Percentiles rank a stretch among this genome's conserved stretches.
Evolutionary conservation across 23 red algal genomes (phyloP).

Genomic region (Gracilariopsis chorda): DNA sequence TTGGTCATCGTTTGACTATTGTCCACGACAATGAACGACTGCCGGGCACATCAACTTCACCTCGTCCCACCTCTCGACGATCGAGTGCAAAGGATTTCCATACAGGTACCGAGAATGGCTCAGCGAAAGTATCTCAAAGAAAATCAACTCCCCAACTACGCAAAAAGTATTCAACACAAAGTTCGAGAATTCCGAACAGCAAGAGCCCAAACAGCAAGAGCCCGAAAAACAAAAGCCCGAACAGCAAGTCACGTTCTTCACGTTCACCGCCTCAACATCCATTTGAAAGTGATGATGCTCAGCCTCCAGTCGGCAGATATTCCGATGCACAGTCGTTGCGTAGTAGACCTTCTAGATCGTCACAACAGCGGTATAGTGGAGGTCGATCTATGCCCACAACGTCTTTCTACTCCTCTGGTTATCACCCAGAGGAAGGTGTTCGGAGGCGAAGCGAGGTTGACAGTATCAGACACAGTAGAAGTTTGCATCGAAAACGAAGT

Average conservation of each 20-base stretch:
- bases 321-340: background rate
- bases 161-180: no score
- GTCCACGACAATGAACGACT: constrained; percentile 14
- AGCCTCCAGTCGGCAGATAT: background rate
- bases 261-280: constrained; percentile 1
- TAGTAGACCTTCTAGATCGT: background rate
- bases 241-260: constrained; percentile 13
- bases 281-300: background rate
- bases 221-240: background rate
- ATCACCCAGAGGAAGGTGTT: constrained; percentile 14
- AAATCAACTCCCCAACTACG: background rate
- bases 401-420: background rate
- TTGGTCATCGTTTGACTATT: background rate
- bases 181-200: background rate
- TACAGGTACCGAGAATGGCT: background rate
- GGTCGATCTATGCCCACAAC: background rate
- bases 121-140: background rate
- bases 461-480: background rate
- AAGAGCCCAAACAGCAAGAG: background rate
- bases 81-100: background rate
- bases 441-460: background rate
- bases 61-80: background rate
- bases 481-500: background rate
- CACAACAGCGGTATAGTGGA: background rate
- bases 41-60: background rate